phyloP scores from a whole-genome alignment of 2,329 filamentous ascomycete species.

The Claviceps purpurea region DNA sequence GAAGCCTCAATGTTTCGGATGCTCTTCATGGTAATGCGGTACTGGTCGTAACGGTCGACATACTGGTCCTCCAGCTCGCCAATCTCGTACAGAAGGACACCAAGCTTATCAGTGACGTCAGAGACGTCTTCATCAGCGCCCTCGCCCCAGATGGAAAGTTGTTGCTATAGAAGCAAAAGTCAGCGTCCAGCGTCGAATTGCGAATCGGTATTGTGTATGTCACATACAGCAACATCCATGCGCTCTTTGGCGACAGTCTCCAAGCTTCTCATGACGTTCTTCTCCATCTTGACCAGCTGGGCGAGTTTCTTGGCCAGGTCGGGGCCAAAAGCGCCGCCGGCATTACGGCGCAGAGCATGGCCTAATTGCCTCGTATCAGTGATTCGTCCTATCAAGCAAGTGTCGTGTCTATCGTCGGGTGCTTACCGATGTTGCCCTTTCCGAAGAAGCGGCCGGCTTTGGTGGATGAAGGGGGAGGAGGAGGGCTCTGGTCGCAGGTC shows the following conservation, averaged over 20 bases:
- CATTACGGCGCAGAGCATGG: conserved; percentile 58
- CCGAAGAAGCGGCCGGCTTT: conserved; percentile 87
- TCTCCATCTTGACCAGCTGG: conserved; percentile 99
- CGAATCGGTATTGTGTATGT: too few relatives aligned
- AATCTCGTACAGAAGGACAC: conserved; percentile 95
- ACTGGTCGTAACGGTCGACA: conserved; percentile 97
- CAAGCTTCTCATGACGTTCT: conserved; percentile 98
- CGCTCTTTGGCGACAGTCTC: conserved; percentile 89
- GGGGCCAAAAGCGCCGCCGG: conserved; percentile 63
- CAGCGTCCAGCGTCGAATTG: neutral
- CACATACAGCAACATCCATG: conserved; percentile 81
- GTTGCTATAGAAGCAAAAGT: conserved; percentile 50
- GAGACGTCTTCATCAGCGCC: conserved; percentile 93
- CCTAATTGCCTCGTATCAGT: conserved; percentile 22
- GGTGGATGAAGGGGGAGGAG: conserved; percentile 79
- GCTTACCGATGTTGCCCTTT: conserved; percentile 70
- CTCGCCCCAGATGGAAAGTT: conserved; percentile 97
- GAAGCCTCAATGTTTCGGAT: conserved; percentile 98
- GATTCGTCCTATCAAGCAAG: neutral
- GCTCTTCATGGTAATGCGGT: conserved; percentile 97
- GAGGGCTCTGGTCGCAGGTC: conserved; percentile 58
- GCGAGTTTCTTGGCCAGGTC: conserved; percentile 96
- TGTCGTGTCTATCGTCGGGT: neutral
- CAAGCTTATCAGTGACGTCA: conserved; percentile 97
- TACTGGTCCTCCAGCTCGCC: conserved; percentile 97